Evolutionary conservation across 2,329 filamentous ascomycete species (phyloP), one percentile per base, ranked within the genome.

Genomic region (Neurospora crassa): DNA sequence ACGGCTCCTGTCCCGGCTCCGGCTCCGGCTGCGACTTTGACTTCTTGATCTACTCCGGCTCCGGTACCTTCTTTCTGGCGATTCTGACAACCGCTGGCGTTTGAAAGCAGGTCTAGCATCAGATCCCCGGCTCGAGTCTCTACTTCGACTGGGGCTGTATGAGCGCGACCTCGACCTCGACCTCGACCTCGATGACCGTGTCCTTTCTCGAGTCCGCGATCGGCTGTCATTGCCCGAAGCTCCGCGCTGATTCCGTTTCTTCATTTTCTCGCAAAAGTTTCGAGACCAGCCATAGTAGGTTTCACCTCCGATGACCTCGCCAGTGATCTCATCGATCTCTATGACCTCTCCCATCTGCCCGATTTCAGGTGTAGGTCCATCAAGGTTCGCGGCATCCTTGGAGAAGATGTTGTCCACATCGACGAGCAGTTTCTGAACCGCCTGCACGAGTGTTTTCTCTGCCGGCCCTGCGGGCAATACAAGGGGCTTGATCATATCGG

Each of bases 251-350:
- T 71, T 71, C 45, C 86, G 83, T 69, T 84, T 82, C 80, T 91
- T 93, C 91, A 96, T 96, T 77, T 91, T 92, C 75, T 92, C 85
- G 78, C 92, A 96, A 75, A 97, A 96, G 0, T 84, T 83, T 47
- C 88, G 86, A 5, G 93, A 95, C 94, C 94, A 97, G 73, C 93
- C 94, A 78, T 96, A 96, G 79, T 96, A 96, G 0, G 91, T 92
- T 74, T 92, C 90, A 1, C 90, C 90, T 7, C 85, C 84, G 7
- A 90, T 78, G 1, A 90, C 81, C 2, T 91, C 88, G 0, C 90
- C 90, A 0, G 88, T 91, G n/a, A 88, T 82, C 74, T 90, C 88
- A 75, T 93, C 89, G 2, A 88, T 79, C 20, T 89, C 82, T 69
- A 93, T 83, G 18, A 86, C 81, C 78, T 96, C 91, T 12, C 93